These are phyloP conservation scores for Lachnum nothofagi DNA, from an alignment of 2,329 filamentous ascomycete genomes.

Conservation along the genomic window DNA sequence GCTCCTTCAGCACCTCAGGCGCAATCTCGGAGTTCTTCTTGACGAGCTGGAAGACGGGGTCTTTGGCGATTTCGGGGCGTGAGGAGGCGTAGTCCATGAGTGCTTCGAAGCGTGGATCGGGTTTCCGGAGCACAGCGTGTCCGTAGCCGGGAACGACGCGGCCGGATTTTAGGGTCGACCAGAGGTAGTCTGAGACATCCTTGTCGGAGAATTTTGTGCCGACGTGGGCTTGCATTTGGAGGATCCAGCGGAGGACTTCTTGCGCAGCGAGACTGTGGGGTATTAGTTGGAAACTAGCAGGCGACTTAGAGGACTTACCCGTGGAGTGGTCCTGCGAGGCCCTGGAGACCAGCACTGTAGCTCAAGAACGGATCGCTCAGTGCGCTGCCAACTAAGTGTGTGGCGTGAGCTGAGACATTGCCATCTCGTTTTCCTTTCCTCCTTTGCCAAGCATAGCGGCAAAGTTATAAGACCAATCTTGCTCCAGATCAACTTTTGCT, in stretches of 20 bases:
- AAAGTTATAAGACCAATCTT: conserved; percentile 99
- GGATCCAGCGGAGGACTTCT: conserved; percentile 92
- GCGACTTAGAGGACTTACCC: conserved; percentile 44
- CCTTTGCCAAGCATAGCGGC: conserved; percentile 91
- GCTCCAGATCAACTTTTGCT: conserved; percentile 69
- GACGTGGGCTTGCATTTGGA: conserved; percentile 90
- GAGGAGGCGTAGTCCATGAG: conserved; percentile 91
- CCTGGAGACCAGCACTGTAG: conserved; percentile 92
- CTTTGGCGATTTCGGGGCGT: conserved; percentile 75
- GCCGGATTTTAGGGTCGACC: conserved; percentile 87
- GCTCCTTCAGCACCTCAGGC: conserved; percentile 82
- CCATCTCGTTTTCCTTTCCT: conserved; percentile 81
- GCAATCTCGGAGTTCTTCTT: conserved; percentile 90
- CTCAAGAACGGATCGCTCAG: conserved; percentile 92
- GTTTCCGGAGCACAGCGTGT: conserved; percentile 92
- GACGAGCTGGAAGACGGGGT: conserved; percentile 91
- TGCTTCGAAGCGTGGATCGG: conserved; percentile 92
- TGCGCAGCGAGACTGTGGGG: conserved; percentile 73
- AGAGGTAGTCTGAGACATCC: conserved; percentile 84
- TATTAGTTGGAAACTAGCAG: conserved; percentile 4
- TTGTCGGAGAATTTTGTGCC: conserved; percentile 71
- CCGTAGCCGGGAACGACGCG: conserved; percentile 91
- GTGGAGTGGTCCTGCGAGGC: conserved; percentile 88
- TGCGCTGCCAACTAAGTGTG: conserved; percentile 90
- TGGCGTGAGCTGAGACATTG: conserved; percentile 93